Base-by-base conservation (phyloP, 2,329 filamentous ascomycete species). In the Furcasterigmium furcatum region DNA sequence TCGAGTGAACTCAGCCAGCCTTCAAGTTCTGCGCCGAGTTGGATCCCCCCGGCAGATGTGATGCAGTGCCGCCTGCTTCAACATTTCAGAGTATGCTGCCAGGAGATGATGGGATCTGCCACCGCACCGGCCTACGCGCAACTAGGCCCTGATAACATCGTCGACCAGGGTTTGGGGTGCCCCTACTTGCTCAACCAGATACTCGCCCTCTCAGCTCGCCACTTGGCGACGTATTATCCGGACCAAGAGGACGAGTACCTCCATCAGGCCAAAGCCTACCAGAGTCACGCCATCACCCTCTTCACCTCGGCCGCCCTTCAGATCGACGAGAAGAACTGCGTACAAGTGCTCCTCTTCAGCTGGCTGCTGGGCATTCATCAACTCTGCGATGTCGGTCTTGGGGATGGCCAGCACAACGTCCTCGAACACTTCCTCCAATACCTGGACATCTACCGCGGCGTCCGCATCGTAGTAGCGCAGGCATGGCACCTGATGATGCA, bases 361-460 rank as follows among this genome's bases (percentile, higher is more conserved):
- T 43, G 38, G 34, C 34, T 45, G 2, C 41, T 54, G 16, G 45
- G 49, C 43, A 39, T 43, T 12, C 46, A 50, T 13, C 22, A 41
- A 5, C 50, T 53, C 7, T 56, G 48, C 34, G 41, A 48, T 25
- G 48, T 51, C 4, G 50, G 59, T 46, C 61, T 67, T 43, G 62
- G 71, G 34, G 61, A 61, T 14, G 54, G 64, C 35, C 71, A 76
- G 30, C 59, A 66, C 27, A 48, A 52, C 30, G 69, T 72, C 32
- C 58, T 74, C 10, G 63, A 65, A 30, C 58, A 64, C 10, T 72
- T 72, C 44, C 54, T 68, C 16, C 61, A 65, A n/a, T 71, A 68
- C 41, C 53, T 71, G 14, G 57, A 59, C 38, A 58, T 76, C 13
- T 70, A 73, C 50, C 64, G 66, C 5, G 72, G 73, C 20, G 63